phyloP scores from a whole-genome alignment of 2,329 filamentous ascomycete species.

The Verticillium zaregamsianum region DNA sequence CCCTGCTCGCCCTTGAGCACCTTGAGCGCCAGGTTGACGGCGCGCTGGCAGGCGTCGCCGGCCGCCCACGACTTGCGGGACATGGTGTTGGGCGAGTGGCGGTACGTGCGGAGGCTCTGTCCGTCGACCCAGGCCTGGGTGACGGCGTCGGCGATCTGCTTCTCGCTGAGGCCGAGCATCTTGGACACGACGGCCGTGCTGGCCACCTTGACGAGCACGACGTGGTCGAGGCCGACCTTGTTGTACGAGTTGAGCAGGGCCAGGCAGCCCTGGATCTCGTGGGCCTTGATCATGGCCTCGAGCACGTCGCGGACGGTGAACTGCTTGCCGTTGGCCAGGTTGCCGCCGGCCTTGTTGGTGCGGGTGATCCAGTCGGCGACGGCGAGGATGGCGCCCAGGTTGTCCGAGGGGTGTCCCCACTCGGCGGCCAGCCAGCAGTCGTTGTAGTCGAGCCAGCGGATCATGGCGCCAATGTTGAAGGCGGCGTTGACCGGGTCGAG shows the following conservation, averaged over 20 bases:
- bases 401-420: slow-evolving; percentile 98
- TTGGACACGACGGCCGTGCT: slow-evolving; percentile 91
- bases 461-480: slow-evolving; percentile 99
- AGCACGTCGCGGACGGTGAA: slow-evolving; percentile 87
- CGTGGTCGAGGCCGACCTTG: slow-evolving; percentile 96
- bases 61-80: slow-evolving; percentile 99
- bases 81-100: slow-evolving; percentile 98
- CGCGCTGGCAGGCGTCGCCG: slow-evolving; percentile 94
- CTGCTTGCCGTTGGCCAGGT: slow-evolving; percentile 82
- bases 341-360: slow-evolving; percentile 71
- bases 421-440: slow-evolving; percentile 99
- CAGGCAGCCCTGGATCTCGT: slow-evolving; percentile 97
- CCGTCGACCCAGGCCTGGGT: slow-evolving; percentile 98
- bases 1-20: slow-evolving; percentile 88
- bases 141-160: slow-evolving; percentile 90
- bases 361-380: slow-evolving; percentile 97
- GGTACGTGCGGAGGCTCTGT: slow-evolving; percentile 92
- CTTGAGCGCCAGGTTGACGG: slow-evolving; percentile 87
- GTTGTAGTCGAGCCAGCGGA: slow-evolving; percentile 99
- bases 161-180: slow-evolving; percentile 85
- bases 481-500: slow-evolving; percentile 93
- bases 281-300: slow-evolving; percentile 98
- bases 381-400: slow-evolving; percentile 92
- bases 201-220: slow-evolving; percentile 96
- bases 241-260: slow-evolving; percentile 98